These are phyloP conservation scores for Saraca asoca DNA, from an alignment of 331 rosid genomes.

Conservation along the genomic window DNA sequence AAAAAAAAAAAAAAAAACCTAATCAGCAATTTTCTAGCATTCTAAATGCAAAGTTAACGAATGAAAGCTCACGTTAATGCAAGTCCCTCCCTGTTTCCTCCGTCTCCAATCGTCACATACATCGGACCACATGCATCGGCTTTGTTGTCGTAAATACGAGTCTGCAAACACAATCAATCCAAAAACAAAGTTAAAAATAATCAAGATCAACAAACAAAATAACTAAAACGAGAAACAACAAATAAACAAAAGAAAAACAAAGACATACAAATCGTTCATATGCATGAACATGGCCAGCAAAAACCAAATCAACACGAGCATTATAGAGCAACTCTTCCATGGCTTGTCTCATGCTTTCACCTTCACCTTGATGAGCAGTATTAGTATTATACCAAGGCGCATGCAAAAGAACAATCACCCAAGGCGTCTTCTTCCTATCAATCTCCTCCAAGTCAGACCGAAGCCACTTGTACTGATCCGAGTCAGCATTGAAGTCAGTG, in stretches of 20 bases:
- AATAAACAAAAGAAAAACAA: no score
- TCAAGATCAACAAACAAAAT: neutral
- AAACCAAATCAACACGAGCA: constrained; percentile 66
- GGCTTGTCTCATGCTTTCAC: constrained; percentile 67
- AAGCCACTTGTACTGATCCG: constrained; percentile 66
- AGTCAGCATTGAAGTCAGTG: constrained; percentile 41
- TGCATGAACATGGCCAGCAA: constrained; percentile 82
- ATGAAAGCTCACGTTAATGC: constrained; percentile 52
- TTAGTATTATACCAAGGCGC: constrained; percentile 87
- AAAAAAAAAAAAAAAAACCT: no score
- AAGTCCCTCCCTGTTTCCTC: constrained; percentile 80
- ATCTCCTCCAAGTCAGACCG: constrained; percentile 47
- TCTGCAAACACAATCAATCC: constrained; percentile 37
- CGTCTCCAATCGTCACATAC: constrained; percentile 66
- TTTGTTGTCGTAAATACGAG: constrained; percentile 57
- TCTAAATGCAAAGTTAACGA: neutral
- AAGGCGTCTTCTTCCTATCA: constrained; percentile 56
- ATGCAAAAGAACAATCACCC: constrained; percentile 64
- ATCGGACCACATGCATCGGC: constrained; percentile 68
- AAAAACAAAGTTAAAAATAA: neutral
- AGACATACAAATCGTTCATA: constrained; percentile 74
- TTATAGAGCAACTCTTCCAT: constrained; percentile 60
- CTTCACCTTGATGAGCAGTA: constrained; percentile 77
- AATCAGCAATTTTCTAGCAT: no score
- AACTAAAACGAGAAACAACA: neutral